phyloP scores from a whole-genome alignment of 768 basidiomycete species.

The Trametes punicea region DNA sequence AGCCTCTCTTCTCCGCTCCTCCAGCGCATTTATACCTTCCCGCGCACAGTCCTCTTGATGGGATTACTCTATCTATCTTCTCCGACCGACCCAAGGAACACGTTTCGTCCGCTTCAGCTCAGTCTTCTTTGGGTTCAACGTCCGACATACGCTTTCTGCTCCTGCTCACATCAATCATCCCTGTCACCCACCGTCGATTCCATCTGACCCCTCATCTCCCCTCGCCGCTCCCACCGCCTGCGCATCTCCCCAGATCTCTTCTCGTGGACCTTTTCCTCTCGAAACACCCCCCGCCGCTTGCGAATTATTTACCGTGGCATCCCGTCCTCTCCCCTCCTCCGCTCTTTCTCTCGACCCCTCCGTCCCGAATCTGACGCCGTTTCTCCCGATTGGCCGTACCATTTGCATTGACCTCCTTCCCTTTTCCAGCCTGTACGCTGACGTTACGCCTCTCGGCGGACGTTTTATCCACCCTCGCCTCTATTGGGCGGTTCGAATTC shows the following conservation, averaged over 20 bases:
- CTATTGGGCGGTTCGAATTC: constrained; percentile 19
- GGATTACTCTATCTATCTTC: constrained; percentile 14
- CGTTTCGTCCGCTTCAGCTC: constrained; percentile 1
- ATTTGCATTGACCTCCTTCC: constrained; percentile 21
- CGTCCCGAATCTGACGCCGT: constrained; percentile 43
- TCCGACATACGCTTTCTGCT: constrained; percentile 17
- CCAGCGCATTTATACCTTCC: constrained; percentile 11
- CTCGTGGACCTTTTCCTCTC: constrained; percentile 10
- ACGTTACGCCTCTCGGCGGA: constrained; percentile 44
- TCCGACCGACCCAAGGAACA: constrained; percentile 13
- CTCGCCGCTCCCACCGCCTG: constrained; percentile 17
- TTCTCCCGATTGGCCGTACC: constrained; percentile 46
- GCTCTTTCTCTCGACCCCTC: constrained; percentile 32
- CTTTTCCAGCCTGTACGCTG: constrained; percentile 15
- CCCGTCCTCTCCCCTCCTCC: constrained; percentile 27
- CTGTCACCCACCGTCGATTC: constrained; percentile 26
- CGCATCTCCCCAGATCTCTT: constrained; percentile 14
- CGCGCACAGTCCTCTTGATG: constrained; percentile 8
- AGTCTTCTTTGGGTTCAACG: constrained; percentile 16
- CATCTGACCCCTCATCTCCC: constrained; percentile 23
- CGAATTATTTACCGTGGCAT: constrained; percentile 15
- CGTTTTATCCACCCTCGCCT: constrained; percentile 21
- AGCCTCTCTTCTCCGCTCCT: neutral
- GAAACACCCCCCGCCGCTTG: constrained; percentile 16
- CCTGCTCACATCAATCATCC: constrained; percentile 23